Conservation (phyloP, 2,329 filamentous ascomycete genomes). For the Chrysoporthe deuterocubensis region DNA sequence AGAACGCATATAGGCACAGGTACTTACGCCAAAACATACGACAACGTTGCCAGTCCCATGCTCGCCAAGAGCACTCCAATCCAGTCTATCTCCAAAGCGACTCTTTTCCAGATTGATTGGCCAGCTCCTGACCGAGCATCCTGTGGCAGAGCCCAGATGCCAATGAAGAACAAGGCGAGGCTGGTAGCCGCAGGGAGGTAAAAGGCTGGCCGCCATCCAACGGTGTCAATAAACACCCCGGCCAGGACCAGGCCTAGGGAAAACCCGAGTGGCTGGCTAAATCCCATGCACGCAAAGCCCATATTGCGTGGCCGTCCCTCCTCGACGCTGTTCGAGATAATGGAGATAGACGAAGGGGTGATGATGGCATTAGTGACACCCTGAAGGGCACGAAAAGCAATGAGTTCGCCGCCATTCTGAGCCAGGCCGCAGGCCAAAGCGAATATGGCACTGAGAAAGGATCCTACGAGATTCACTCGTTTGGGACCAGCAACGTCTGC, state of each 20-base stretch:
- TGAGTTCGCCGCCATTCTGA: conserved; percentile 39
- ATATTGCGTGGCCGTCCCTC: conserved; percentile 44
- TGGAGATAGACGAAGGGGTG: conserved; percentile 41
- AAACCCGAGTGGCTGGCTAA: conserved; percentile 53
- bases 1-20: neutral
- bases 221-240: conserved; percentile 50
- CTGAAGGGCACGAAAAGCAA: conserved; percentile 45
- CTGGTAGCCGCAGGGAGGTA: conserved; percentile 45
- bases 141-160: conserved; percentile 42
- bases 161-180: conserved; percentile 41
- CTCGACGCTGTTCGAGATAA: conserved; percentile 40
- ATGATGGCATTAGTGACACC: conserved; percentile 44
- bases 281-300: conserved; percentile 48
- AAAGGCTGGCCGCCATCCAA: conserved; percentile 54
- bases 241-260: conserved; percentile 54
- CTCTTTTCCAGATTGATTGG: conserved; percentile 30
- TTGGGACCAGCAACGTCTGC: conserved; percentile 44
- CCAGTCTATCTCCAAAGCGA: conserved; percentile 56
- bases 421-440: conserved; percentile 40
- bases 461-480: conserved; percentile 40
- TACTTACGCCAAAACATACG: conserved; percentile 58
- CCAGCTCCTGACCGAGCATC: conserved; percentile 32
- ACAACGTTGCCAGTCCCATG: conserved; percentile 51
- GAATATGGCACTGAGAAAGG: conserved; percentile 36
- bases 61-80: conserved; percentile 53